A percentile compares a stretch with the other conserved stretches of the same genome.
Conservation (phyloP, 306 rosid species). For the Luffa acutangula region DNA sequence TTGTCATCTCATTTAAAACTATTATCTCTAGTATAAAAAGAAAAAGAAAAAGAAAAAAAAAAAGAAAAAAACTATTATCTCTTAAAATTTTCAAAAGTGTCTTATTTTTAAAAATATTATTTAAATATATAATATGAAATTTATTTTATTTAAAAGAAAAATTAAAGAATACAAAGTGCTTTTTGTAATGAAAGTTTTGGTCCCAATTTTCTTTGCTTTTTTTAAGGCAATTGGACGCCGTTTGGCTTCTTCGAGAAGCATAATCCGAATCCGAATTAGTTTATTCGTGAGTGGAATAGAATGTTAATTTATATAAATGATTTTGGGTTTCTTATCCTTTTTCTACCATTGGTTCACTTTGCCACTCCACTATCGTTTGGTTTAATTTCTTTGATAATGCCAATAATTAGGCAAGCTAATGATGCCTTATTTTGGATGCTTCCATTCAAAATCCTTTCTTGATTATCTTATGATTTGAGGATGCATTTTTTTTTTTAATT, state of each 20-base stretch:
- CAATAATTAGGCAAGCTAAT: background rate
- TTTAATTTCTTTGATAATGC: background rate
- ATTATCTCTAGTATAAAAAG: too few species aligned
- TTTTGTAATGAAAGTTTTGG: background rate
- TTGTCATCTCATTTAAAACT: too few species aligned
- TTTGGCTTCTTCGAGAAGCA: conserved; percentile 48
- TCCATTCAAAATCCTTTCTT: background rate
- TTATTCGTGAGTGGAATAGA: conserved; percentile 27
- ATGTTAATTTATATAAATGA: background rate
- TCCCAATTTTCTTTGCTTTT: background rate
- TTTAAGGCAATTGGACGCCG: conserved; percentile 27
- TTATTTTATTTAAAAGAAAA: background rate
- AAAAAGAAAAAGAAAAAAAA: too few species aligned
- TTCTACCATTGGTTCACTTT: background rate
- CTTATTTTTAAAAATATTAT: too few species aligned
- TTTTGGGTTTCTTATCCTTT: background rate
- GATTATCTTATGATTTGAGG: background rate
- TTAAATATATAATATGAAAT: background rate
- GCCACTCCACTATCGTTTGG: background rate
- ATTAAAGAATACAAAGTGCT: background rate
- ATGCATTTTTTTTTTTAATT: background rate
- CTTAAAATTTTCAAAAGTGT: too few species aligned
- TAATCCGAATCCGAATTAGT: conserved; percentile 30
- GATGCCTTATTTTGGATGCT: conserved; percentile 6
- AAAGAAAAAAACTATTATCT: too few species aligned